These are phyloP conservation scores for Nicotiana otophora DNA, from an alignment of 257 asterid species.

Conservation along the genomic window DNA sequence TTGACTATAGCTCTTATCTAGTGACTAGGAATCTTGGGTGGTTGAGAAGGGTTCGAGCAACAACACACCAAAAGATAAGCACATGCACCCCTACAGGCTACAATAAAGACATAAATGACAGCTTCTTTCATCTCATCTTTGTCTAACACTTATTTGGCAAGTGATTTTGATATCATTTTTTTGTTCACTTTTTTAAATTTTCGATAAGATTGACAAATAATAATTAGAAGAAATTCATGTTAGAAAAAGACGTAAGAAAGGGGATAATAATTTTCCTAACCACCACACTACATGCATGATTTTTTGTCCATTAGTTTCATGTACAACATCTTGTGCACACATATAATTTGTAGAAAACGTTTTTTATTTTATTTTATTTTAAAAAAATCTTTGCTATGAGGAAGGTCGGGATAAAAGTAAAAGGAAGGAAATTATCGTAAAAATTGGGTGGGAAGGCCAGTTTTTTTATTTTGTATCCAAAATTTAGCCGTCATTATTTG, in stretches of 20 bases:
- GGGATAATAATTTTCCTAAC: not conserved
- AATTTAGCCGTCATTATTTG: no score
- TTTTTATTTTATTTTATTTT: no score
- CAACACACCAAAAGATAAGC: not conserved
- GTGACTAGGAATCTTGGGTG: not conserved
- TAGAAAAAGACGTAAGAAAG: not conserved
- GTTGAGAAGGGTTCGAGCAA: not conserved
- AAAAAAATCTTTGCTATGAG: not conserved
- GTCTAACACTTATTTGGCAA: not conserved
- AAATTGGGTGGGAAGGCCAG: no score
- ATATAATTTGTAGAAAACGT: not conserved
- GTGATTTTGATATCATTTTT: not conserved
- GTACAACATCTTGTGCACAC: not conserved
- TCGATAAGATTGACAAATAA: not conserved
- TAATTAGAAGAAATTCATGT: not conserved
- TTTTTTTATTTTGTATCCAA: no score
- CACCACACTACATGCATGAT: not conserved
- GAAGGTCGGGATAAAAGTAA: not conserved
- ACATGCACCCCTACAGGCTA: not conserved
- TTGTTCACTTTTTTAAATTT: not conserved
- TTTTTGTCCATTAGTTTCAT: not conserved
- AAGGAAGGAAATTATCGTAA: not conserved
- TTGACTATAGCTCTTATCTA: not conserved
- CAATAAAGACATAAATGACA: constrained; percentile 6
- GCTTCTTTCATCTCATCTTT: not conserved